Percentiles rank a stretch among this genome's conserved stretches.
phyloP scores from a whole-genome alignment of 768 basidiomycete species.

The Suillus weaverae region DNA sequence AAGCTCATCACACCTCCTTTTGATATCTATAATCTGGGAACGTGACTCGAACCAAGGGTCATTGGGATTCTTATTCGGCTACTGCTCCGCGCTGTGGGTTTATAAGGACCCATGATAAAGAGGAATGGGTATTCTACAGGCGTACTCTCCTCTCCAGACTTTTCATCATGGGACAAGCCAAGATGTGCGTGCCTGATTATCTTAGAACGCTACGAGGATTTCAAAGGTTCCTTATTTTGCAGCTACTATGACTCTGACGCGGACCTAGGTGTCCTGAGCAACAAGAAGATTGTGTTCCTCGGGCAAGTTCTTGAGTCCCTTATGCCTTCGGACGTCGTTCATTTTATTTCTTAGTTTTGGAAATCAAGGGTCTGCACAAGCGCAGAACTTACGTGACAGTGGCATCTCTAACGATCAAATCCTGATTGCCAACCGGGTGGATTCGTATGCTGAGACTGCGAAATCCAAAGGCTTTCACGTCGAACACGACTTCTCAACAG shows the following conservation, averaged over 20 bases:
- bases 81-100: slow-evolving; percentile 2
- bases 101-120: slow-evolving; percentile 10
- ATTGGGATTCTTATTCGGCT: slow-evolving; percentile 4
- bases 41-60: slow-evolving; percentile 12
- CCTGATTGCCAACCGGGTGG: slow-evolving; percentile 56
- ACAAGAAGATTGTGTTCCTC: slow-evolving; percentile 59
- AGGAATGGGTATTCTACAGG: neutral
- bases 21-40: slow-evolving; percentile 8
- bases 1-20: slow-evolving; percentile 12
- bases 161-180: slow-evolving; percentile 39
- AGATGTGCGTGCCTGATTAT: slow-evolving; percentile 45
- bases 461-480: slow-evolving; percentile 57
- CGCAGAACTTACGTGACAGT: slow-evolving; percentile 63
- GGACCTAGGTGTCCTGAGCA: slow-evolving; percentile 45
- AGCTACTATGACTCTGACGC: slow-evolving; percentile 62
- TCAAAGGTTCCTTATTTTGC: neutral
- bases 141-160: neutral
- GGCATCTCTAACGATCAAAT: slow-evolving; percentile 64
- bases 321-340: slow-evolving; percentile 1
- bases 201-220: neutral
- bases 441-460: slow-evolving; percentile 58
- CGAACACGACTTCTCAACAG: slow-evolving; percentile 56
- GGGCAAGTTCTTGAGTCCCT: slow-evolving; percentile 38
- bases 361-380: slow-evolving; percentile 67
- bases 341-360: slow-evolving; percentile 45